phyloP scores from a whole-genome alignment of 2,329 filamentous ascomycete species.

The Geoglossum cookeanum region DNA sequence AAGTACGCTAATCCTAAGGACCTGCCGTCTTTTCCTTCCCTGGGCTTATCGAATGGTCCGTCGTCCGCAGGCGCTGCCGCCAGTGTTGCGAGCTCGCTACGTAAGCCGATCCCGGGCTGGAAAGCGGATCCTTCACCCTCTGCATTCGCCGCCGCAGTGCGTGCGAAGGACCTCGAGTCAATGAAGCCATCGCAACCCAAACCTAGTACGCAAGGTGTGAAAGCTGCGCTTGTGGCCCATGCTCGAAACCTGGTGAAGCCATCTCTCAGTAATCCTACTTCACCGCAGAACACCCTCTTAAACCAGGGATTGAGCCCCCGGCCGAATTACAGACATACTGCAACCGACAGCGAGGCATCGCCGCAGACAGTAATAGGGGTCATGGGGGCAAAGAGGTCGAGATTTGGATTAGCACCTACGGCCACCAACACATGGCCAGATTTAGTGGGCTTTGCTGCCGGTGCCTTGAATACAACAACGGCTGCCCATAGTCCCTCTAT shows the following conservation, averaged over 20 bases:
- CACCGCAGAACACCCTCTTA: slow-evolving; percentile 43
- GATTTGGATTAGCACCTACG: slow-evolving; percentile 43
- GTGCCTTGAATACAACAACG: slow-evolving; percentile 56
- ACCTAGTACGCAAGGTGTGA: slow-evolving; percentile 46
- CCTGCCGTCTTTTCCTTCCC: slow-evolving; percentile 54
- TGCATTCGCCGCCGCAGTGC: slow-evolving; percentile 38
- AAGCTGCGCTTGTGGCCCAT: slow-evolving; percentile 52
- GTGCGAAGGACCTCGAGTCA: slow-evolving; percentile 41
- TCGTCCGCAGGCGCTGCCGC: slow-evolving; percentile 57
- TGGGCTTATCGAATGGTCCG: slow-evolving; percentile 36
- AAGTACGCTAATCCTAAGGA: slow-evolving; percentile 55
- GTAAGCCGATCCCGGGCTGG: slow-evolving; percentile 45
- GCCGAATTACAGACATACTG: slow-evolving; percentile 27
- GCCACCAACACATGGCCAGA: slow-evolving; percentile 28
- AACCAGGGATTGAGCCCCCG: slow-evolving; percentile 28
- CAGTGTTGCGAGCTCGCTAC: slow-evolving; percentile 51
- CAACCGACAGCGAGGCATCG: slow-evolving; percentile 41
- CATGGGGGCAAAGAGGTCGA: slow-evolving; percentile 40
- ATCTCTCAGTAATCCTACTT: slow-evolving; percentile 42
- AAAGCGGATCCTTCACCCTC: slow-evolving; percentile 42
- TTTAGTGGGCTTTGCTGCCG: slow-evolving; percentile 39
- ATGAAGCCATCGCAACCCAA: slow-evolving; percentile 44
- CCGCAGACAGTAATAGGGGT: slow-evolving; percentile 60
- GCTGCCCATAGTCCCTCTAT: slow-evolving; percentile 38
- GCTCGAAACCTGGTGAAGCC: slow-evolving; percentile 20